A percentile compares a stretch with the other conserved stretches of the same genome.
These are phyloP conservation scores for Geotrichum histeridarum DNA, from an alignment of 1,139 yeast species.

Conservation along the genomic window DNA sequence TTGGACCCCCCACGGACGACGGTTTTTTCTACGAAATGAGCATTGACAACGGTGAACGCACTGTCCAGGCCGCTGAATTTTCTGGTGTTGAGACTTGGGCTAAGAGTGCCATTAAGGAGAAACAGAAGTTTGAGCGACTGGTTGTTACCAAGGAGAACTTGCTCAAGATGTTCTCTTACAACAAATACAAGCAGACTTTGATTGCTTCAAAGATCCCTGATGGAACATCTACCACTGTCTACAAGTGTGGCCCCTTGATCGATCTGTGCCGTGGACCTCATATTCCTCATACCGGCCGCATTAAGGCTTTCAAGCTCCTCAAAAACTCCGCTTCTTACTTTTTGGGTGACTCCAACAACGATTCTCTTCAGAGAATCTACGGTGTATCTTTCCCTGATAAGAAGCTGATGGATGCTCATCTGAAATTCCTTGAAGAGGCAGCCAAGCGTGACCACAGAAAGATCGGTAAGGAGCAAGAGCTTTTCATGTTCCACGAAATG, in stretches of 20 bases:
- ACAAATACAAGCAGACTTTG: constrained; percentile 89
- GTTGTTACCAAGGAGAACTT: constrained; percentile 88
- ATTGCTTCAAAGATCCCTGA: constrained; percentile 89
- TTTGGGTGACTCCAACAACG: constrained; percentile 87
- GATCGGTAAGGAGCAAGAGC: constrained; percentile 93
- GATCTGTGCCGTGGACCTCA: constrained; percentile 98
- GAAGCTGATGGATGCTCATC: constrained; percentile 90
- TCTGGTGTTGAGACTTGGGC: constrained; percentile 80
- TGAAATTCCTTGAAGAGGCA: constrained; percentile 94
- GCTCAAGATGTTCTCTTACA: constrained; percentile 88
- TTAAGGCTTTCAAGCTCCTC: constrained; percentile 88
- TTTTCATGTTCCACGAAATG: constrained; percentile 90
- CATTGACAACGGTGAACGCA: constrained; percentile 68
- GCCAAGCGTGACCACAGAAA: constrained; percentile 96
- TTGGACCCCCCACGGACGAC: constrained; percentile 97
- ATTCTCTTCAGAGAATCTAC: constrained; percentile 93
- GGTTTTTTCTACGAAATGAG: constrained; percentile 98
- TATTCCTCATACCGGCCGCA: constrained; percentile 94
- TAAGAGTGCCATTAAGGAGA: constrained; percentile 87
- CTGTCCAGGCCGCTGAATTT: constrained; percentile 79
- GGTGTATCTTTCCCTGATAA: constrained; percentile 99
- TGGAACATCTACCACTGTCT: constrained; percentile 92
- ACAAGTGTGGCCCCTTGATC: constrained; percentile 95
- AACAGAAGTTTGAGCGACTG: constrained; percentile 92
- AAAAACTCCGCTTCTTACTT: constrained; percentile 96